Percentiles rank a stretch among this genome's conserved stretches.
Conservation (phyloP, 148 eudicot species). For the Silene conica region DNA sequence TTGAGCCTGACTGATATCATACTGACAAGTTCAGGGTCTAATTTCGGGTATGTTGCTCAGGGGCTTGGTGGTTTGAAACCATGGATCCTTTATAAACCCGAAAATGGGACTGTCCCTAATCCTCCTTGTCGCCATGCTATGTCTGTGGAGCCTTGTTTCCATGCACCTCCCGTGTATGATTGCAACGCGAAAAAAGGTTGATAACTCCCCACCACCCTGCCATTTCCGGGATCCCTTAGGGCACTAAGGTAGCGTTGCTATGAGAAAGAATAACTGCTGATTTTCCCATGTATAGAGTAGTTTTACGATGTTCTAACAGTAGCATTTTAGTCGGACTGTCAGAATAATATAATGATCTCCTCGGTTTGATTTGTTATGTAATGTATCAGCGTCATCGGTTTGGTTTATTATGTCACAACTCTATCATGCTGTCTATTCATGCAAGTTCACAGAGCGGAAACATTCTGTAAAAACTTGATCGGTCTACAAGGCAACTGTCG, state of each 20-base stretch:
- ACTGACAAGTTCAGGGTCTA: slow-evolving; percentile 87
- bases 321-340: no score
- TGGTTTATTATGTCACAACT: neutral
- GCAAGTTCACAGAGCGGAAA: neutral
- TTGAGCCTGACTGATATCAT: slow-evolving; percentile 69
- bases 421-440: neutral
- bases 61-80: slow-evolving; percentile 96
- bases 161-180: slow-evolving; percentile 82
- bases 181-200: slow-evolving; percentile 43
- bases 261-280: no score
- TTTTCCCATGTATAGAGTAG: no score
- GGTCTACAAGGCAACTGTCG: neutral
- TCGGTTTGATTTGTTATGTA: no score
- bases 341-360: no score
- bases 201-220: no score
- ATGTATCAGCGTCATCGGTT: neutral
- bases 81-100: slow-evolving; percentile 80
- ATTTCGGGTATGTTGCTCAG: slow-evolving; percentile 91
- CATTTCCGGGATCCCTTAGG: no score
- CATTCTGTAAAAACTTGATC: neutral
- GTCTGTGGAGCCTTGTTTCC: slow-evolving; percentile 96
- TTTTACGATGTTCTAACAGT: no score
- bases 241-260: no score
- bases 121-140: slow-evolving; percentile 73
- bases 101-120: slow-evolving; percentile 51